phyloP scores from a whole-genome alignment of 2,329 filamentous ascomycete species.

The Neopestalotiopsis rosae region DNA sequence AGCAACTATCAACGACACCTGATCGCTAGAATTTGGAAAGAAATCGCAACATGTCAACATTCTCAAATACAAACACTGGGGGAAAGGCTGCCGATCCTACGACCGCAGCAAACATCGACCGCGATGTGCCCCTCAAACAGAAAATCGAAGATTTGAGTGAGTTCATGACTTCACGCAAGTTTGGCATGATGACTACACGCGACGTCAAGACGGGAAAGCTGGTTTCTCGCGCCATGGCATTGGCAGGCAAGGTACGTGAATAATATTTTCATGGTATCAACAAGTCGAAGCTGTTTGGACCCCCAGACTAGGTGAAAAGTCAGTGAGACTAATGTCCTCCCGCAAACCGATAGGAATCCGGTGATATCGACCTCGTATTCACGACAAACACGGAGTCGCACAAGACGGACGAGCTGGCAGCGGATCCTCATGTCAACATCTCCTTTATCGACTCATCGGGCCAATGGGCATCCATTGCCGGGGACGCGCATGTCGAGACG shows the following conservation, averaged over 20 bases:
- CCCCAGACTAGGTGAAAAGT: background rate
- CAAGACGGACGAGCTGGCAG: conserved; percentile 81
- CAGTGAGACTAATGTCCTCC: too few relatives aligned
- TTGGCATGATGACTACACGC: conserved; percentile 87
- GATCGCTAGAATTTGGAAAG: background rate
- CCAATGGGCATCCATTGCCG: conserved; percentile 86
- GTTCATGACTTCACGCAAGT: conserved; percentile 78
- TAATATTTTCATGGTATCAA: background rate
- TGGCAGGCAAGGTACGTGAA: conserved; percentile 71
- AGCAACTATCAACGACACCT: background rate
- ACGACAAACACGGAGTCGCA: conserved; percentile 89
- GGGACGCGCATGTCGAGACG: conserved; percentile 70
- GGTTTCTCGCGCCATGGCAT: conserved; percentile 81
- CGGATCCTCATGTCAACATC: conserved; percentile 78
- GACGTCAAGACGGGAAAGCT: conserved; percentile 68
- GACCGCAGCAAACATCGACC: conserved; percentile 71
- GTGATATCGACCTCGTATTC: conserved; percentile 84
- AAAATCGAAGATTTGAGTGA: conserved; percentile 76
- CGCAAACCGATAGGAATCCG: conserved; percentile 63
- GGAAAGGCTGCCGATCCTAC: conserved; percentile 76
- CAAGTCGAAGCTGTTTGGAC: background rate
- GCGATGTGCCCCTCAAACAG: conserved; percentile 64
- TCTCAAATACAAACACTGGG: conserved; percentile 66
- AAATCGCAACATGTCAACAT: conserved; percentile 45
- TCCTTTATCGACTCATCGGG: conserved; percentile 78